Base-by-base conservation (phyloP, 805 yeast genomes). In the Starmerella sp. region DNA sequence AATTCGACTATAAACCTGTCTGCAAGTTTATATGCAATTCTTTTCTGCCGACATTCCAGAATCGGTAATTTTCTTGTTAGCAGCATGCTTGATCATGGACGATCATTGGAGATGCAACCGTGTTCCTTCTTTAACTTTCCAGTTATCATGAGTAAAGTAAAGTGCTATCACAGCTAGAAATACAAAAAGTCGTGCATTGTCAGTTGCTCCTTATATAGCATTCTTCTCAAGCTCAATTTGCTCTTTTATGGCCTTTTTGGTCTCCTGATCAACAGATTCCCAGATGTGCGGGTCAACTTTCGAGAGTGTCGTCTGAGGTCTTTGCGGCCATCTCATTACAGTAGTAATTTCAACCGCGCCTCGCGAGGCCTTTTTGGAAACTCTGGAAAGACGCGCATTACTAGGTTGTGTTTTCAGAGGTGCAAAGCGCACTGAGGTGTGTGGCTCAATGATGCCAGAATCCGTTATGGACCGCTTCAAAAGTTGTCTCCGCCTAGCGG, bases 331-430 rank as follows among this genome's bases (percentile, higher is more conserved):
- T 17, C 34, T 31, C 51, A 65, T 22, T 10, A 56, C 41, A 10
- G 64, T 63, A 17, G 57, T 50, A 44, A 60, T 39, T 38, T 46
- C 54, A n/a, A 59, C 58, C 5, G 52, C 54, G 34, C 58, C 57
- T 14, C 44, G 15, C 10, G 51, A 45, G 6, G 53, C 51, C 13
- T 29, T 36, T 2, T 30, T 22, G 29, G 45, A 9, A 29, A 53
- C 13, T 17, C 41, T 41, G 11, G 17, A 10, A 13, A 51, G 34
- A 28, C 54, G 52, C 6, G 74, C 71, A 46, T 64, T 63, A 6
- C 77, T 72, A 1, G 97, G 87, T 70, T 93, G 98, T 7, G 95
- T 83, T 5, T 74, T 72, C 22, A 63, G 66, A 3, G 97, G 96
- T 36, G 79, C 80, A 66, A 88, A 87, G 38, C 76, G 73, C 35